Percentiles rank a stretch among this genome's conserved stretches.
Evolutionary conservation across 495 filamentous ascomycete genomes (phyloP).

Genomic region (Aspergillus campestris): DNA sequence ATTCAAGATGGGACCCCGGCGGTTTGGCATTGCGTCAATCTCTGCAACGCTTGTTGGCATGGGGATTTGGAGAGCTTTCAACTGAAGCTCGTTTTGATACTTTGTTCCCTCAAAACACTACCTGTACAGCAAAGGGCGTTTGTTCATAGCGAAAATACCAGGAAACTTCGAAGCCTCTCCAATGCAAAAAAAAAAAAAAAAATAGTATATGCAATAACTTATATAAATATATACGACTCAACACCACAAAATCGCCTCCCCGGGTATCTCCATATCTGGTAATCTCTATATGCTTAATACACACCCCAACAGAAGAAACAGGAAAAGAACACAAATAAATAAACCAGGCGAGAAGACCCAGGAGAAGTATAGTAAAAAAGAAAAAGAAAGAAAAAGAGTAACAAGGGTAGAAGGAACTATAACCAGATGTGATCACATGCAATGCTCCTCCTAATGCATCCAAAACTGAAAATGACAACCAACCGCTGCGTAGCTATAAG

Average conservation of each 20-base stretch:
- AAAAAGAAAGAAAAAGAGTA: slow-evolving; percentile 10
- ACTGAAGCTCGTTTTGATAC: slow-evolving; percentile 24
- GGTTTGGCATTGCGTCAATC: slow-evolving; percentile 60
- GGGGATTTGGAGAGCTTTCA: slow-evolving; percentile 53
- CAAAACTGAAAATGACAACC: slow-evolving; percentile 15
- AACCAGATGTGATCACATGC: slow-evolving; percentile 19
- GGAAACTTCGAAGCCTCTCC: no score
- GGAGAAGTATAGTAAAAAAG: slow-evolving; percentile 5
- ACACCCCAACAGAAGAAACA: slow-evolving; percentile 4
- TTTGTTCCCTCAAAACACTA: background rate
- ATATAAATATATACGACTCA: slow-evolving; percentile 3
- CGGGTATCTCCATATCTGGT: slow-evolving; percentile 34
- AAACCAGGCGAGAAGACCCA: background rate
- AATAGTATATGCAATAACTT: background rate
- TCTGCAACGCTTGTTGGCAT: slow-evolving; percentile 61
- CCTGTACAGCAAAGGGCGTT: background rate
- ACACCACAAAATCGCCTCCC: slow-evolving; percentile 25
- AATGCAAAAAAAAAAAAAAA: background rate
- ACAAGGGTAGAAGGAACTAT: slow-evolving; percentile 7
- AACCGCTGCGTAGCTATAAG: slow-evolving; percentile 31
- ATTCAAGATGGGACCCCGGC: slow-evolving; percentile 69
- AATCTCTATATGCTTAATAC: slow-evolving; percentile 34
- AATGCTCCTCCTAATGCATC: slow-evolving; percentile 38
- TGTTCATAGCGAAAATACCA: no score
- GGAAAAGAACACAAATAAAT: slow-evolving; percentile 1